Evolutionary conservation across 352 stramenopile genomes (phyloP), one percentile per base, ranked within the genome.

Genomic region (Bremia lactucae): DNA sequence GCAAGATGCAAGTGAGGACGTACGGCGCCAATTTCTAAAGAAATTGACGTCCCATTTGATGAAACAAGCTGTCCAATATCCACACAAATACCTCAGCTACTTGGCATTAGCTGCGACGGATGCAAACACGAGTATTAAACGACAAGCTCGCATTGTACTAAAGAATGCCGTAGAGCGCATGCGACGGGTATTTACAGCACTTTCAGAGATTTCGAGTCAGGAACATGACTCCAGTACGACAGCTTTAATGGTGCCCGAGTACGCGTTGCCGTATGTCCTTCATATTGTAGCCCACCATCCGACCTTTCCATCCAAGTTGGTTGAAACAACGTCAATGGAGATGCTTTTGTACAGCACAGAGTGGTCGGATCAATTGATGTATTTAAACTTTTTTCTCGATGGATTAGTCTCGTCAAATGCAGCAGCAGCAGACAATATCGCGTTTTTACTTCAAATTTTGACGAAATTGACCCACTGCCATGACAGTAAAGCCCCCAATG

Each of bases 61-160:
- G 45, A 85, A 84, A 42, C 55, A 75, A 22, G 46, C 62, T 6
- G 55, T 73, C 9, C 62, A 68, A 9, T 54, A 83, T 45, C 72
- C 63, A 7, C 81, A 93, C 56, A 91, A 88, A 49, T 94, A 90
- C 36, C 24, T 90, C 24, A 82, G 69, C 26, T 88, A 83, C 44
- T 41, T 94, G 42, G 68, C 68, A 7, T 47, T 94, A 19, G 69
- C 72, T 23, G 76, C 68, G 6, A 77, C 63, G 5, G 81, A 94
- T 13, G 22, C 55, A 2, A 81, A 36, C 19, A 20, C 39, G 2
- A 40, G 40, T 13, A 26, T 89, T 16, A 90, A 88, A 44, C 86
- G 86, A 45, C 55, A 34, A 14, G 76, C 52, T 4, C 55, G 58
- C 7, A 65, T 40, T 6, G 28, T 89, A n/a, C 47, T 91, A 6